Evolutionary conservation across 75 land plant species (phyloP), one percentile per base, ranked within the genome.

Genomic region (Pinus taeda): DNA sequence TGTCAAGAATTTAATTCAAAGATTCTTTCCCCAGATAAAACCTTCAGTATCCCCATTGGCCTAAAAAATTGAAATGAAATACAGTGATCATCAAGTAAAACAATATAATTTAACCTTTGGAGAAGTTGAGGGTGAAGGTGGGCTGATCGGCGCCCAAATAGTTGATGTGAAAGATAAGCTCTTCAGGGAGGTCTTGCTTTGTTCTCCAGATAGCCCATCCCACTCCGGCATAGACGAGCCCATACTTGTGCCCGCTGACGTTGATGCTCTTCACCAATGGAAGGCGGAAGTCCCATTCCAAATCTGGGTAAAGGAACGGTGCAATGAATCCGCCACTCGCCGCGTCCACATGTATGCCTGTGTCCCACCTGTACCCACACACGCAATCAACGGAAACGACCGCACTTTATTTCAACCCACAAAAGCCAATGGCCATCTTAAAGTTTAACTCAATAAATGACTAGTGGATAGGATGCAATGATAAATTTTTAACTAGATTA

Each of bases 111-210:
- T 17, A 86, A 75, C 90, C 90, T 75, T 83, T 87, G 55, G 90
- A 87, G 83, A 88, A 88, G 59, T 88, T 88, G 60, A 88, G 90
- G 24, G 90, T 88, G 76, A 88, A 88, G 4, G 89, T 87, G 66
- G 89, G 89, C 71, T 87, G 89, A 49, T 85, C 88, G 3, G 86
- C 81, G 2, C 89, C 90, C 24, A 88, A 79, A 22, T 88, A 88
- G 69, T 88, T 88, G 71, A 88, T 83, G 59, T 88, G 90, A 62
- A 88, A 87, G 53, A 88, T 79, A 3, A 88, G 89, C 65, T 88
- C 90, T 24, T 88, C 90, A 15, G 90, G 90, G 62, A 88, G 73
- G 42, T 88, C 90, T 29, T 75, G 73, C 71, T 87, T 83, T 49
- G 78, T 53, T 71, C 90, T 75, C 90, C 90, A 88, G 24, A 88